A percentile compares a stretch with the other conserved stretches of the same genome.
Conservation (phyloP, 371 early-diverging fungal species). For the Choanephora cucurbitarum region DNA sequence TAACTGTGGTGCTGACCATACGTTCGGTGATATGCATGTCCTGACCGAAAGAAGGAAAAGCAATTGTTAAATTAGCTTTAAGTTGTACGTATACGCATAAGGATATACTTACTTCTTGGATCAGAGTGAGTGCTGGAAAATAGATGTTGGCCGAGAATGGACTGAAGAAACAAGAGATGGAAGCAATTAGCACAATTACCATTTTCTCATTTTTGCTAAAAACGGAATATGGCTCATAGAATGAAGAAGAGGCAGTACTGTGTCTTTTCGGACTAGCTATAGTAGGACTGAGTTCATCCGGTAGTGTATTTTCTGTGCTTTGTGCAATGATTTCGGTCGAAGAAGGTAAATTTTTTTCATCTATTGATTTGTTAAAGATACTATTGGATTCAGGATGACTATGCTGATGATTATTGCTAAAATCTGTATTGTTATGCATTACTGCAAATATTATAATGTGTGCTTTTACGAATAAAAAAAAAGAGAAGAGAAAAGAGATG, state of each 20-base stretch:
- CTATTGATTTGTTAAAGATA: background rate
- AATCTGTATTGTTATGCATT: background rate
- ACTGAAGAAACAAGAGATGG: conserved; percentile 4
- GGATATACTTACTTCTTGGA: conserved; percentile 1
- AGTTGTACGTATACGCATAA: background rate
- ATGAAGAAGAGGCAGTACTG: background rate
- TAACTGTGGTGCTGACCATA: conserved; percentile 29
- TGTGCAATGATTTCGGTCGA: background rate
- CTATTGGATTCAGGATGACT: background rate
- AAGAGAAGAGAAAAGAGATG: background rate
- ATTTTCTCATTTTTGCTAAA: background rate
- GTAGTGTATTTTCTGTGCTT: background rate
- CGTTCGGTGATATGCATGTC: conserved; percentile 23
- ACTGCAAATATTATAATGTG: no score
- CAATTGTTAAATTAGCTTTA: no score
- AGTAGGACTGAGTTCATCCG: background rate
- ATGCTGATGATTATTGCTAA: background rate
- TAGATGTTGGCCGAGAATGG: conserved; percentile 15
- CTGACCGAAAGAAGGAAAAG: conserved; percentile 11
- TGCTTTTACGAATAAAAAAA: background rate
- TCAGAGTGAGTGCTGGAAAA: conserved; percentile 5
- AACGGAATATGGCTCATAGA: conserved; percentile 5
- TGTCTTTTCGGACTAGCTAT: no score
- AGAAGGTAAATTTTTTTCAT: background rate
- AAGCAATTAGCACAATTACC: conserved; percentile 1